phyloP scores from a whole-genome alignment of 768 basidiomycete species.

The Serendipita sp. region DNA sequence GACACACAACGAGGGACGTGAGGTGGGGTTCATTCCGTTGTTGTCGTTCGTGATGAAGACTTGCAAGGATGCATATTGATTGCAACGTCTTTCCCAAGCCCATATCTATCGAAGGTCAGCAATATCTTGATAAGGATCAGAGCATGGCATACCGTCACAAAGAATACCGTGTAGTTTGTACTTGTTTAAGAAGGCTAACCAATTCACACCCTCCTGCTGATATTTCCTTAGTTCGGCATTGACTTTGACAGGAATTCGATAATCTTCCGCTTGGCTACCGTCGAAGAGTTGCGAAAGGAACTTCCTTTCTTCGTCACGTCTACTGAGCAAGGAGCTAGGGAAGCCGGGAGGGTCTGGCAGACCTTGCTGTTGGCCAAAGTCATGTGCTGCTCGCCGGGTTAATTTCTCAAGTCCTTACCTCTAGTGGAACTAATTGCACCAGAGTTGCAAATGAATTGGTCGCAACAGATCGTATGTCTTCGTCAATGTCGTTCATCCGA shows the following conservation, averaged over 20 bases:
- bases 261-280: constrained; percentile 85
- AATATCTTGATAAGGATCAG: background rate
- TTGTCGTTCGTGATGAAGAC: constrained; percentile 80
- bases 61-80: constrained; percentile 89
- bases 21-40: constrained; percentile 57
- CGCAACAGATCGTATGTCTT: constrained; percentile 78
- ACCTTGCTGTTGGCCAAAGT: constrained; percentile 45
- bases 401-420: constrained; percentile 32
- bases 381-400: background rate
- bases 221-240: constrained; percentile 93
- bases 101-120: constrained; percentile 52
- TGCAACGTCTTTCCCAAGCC: constrained; percentile 96
- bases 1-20: constrained; percentile 89
- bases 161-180: constrained; percentile 96
- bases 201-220: constrained; percentile 96
- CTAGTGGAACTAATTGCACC: constrained; percentile 96
- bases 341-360: constrained; percentile 93
- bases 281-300: constrained; percentile 90
- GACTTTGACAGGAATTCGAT: constrained; percentile 69
- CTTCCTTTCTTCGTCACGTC: constrained; percentile 71
- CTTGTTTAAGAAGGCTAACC: constrained; percentile 95
- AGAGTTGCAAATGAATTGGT: constrained; percentile 96
- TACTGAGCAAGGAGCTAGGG: constrained; percentile 69
- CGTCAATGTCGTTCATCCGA: constrained; percentile 89
- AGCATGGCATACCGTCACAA: constrained; percentile 61